Percentiles rank a stretch among this genome's conserved stretches.
phyloP scores from a whole-genome alignment of 495 filamentous ascomycete genomes.

The Aspergillus funiculosus region DNA sequence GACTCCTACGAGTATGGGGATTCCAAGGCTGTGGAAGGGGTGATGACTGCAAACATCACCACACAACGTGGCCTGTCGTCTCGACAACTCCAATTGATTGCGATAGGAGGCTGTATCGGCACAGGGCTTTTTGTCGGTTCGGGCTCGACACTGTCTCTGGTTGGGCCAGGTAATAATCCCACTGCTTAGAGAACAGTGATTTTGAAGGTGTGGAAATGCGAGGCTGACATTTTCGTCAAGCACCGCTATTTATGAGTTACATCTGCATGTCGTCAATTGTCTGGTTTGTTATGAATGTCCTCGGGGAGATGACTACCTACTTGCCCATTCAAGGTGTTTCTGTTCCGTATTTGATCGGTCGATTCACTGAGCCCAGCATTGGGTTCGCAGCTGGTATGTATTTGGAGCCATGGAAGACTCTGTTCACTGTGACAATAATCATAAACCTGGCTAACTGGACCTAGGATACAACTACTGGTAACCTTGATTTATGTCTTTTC shows the following conservation, averaged over 20 bases:
- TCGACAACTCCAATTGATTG: constrained; percentile 62
- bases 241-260: constrained; percentile 63
- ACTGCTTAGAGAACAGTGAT: background rate
- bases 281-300: constrained; percentile 47
- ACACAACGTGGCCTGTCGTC: constrained; percentile 32
- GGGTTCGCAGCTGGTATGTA: constrained; percentile 61
- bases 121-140: constrained; percentile 72
- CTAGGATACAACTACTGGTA: constrained; percentile 52
- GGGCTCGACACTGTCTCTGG: constrained; percentile 53
- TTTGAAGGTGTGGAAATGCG: too few species aligned
- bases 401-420: constrained; percentile 13
- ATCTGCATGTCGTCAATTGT: constrained; percentile 51
- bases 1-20: constrained; percentile 19
- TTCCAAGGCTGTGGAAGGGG: constrained; percentile 17
- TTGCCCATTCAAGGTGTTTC: constrained; percentile 65
- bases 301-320: constrained; percentile 69
- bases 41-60: constrained; percentile 13
- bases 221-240: constrained; percentile 30
- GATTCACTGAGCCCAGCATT: constrained; percentile 62
- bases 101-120: constrained; percentile 67
- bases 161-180: constrained; percentile 52
- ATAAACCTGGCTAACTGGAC: constrained; percentile 38
- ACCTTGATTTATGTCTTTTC: background rate
- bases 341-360: constrained; percentile 64
- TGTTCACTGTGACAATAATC: constrained; percentile 6